Percentiles rank a stretch among this genome's conserved stretches.
phyloP scores from a whole-genome alignment of 495 filamentous ascomycete genomes.

The Platismatia glauca region DNA sequence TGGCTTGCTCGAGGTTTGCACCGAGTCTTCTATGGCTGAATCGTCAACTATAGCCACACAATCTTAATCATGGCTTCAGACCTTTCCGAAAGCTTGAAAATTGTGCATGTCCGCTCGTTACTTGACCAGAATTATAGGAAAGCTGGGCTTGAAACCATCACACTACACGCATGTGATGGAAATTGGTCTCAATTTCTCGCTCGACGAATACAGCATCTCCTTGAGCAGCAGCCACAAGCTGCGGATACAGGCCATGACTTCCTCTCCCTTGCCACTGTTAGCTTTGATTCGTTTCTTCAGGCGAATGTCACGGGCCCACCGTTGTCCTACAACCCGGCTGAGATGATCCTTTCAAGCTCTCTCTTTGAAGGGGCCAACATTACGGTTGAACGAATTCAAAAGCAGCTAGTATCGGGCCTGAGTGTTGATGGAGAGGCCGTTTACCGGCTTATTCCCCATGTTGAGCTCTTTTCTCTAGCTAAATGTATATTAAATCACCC shows the following conservation, averaged over 20 bases:
- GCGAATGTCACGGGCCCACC: constrained; percentile 86
- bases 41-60: too few species aligned
- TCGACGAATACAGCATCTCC: constrained; percentile 5
- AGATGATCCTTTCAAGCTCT: constrained; percentile 44
- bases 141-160: neutral
- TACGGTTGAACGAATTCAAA: constrained; percentile 31
- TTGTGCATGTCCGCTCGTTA: neutral
- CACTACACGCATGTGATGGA: neutral
- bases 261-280: constrained; percentile 56
- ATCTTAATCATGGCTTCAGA: neutral
- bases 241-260: constrained; percentile 23
- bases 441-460: constrained; percentile 71
- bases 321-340: constrained; percentile 45
- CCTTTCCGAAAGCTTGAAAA: neutral
- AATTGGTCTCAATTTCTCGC: constrained; percentile 7
- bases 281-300: constrained; percentile 79
- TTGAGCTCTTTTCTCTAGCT: constrained; percentile 75
- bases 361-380: constrained; percentile 2
- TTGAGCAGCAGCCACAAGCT: neutral
- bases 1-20: too few species aligned
- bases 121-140: neutral
- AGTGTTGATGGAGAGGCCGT: constrained; percentile 76
- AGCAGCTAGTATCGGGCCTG: constrained; percentile 52
- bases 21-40: too few species aligned
- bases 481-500: constrained; percentile 54